These are phyloP conservation scores for Debaryomyces singareniensis DNA, from an alignment of 1,139 yeast species.

Conservation along the genomic window DNA sequence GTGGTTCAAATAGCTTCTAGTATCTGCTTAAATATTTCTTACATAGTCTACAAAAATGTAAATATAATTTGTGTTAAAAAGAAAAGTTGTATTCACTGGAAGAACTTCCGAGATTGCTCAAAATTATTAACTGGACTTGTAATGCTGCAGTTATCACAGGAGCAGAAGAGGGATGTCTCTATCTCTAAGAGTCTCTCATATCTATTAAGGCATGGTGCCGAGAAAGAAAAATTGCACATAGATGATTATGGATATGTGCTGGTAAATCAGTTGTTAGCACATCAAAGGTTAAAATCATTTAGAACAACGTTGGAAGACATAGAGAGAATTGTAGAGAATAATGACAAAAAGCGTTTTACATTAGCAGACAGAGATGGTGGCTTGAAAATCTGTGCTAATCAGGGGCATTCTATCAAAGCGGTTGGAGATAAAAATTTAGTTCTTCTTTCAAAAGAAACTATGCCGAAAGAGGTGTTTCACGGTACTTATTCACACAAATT, in stretches of 20 bases:
- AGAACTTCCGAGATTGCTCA: too few relatives aligned
- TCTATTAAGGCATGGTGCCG: constrained; percentile 79
- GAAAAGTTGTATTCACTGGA: too few relatives aligned
- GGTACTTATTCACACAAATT: constrained; percentile 65
- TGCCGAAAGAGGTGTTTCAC: constrained; percentile 50
- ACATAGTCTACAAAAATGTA: too few relatives aligned
- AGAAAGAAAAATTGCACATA: constrained; percentile 59
- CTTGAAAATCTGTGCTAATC: constrained; percentile 69
- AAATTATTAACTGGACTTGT: too few relatives aligned
- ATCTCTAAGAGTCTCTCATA: constrained; percentile 74
- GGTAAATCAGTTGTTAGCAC: constrained; percentile 46
- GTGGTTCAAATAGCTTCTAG: too few relatives aligned
- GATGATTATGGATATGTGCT: constrained; percentile 62
- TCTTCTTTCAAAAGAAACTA: constrained; percentile 13
- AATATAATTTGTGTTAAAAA: too few relatives aligned
- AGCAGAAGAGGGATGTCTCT: constrained; percentile 42
- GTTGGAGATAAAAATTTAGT: constrained; percentile 39
- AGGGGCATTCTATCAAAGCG: constrained; percentile 72
- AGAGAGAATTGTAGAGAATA: constrained; percentile 50
- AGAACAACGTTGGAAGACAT: constrained; percentile 54
- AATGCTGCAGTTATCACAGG: too few relatives aligned
- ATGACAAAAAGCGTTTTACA: constrained; percentile 67
- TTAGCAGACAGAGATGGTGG: constrained; percentile 20
- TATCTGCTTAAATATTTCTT: too few relatives aligned
- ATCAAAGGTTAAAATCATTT: constrained; percentile 53